These are phyloP conservation scores for Tardiomyces blankii DNA, from an alignment of 1,139 yeast genomes.

Conservation along the genomic window DNA sequence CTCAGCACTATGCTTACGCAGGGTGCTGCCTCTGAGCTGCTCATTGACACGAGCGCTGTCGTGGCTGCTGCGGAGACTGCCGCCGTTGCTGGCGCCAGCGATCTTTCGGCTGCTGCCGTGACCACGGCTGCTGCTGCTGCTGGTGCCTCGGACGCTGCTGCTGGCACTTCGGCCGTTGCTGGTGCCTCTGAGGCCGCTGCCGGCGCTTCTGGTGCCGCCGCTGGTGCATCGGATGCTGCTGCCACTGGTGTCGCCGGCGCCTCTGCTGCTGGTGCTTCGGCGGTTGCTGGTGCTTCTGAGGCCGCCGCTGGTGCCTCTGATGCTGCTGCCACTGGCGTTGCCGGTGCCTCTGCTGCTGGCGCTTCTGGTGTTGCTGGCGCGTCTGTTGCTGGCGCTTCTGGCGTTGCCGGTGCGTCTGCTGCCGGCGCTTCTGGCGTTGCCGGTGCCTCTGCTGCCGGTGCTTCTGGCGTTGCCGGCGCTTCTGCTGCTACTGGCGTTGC, in stretches of 20 bases:
- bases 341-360: conserved; percentile 4
- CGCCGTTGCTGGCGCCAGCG: not conserved
- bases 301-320: too few relatives aligned
- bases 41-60: not conserved
- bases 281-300: not conserved
- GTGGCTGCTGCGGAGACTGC: not conserved
- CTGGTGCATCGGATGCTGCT: not conserved
- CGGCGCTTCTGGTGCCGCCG: not conserved
- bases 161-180: not conserved
- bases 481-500: conserved; percentile 4
- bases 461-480: too few relatives aligned
- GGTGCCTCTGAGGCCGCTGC: not conserved
- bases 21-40: not conserved
- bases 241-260: conserved; percentile 5
- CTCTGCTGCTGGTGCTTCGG: conserved; percentile 4
- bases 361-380: conserved; percentile 4
- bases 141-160: not conserved
- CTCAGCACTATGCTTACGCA: not conserved
- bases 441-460: conserved; percentile 3
- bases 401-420: too few relatives aligned
- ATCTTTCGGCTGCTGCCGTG: not conserved
- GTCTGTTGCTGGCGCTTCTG: conserved; percentile 1
- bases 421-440: not conserved
- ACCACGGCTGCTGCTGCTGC: conserved; percentile 4
- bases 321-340: conserved; percentile 4